These are phyloP conservation scores for Serendipita sp. DNA, from an alignment of 768 basidiomycete genomes.

Conservation along the genomic window DNA sequence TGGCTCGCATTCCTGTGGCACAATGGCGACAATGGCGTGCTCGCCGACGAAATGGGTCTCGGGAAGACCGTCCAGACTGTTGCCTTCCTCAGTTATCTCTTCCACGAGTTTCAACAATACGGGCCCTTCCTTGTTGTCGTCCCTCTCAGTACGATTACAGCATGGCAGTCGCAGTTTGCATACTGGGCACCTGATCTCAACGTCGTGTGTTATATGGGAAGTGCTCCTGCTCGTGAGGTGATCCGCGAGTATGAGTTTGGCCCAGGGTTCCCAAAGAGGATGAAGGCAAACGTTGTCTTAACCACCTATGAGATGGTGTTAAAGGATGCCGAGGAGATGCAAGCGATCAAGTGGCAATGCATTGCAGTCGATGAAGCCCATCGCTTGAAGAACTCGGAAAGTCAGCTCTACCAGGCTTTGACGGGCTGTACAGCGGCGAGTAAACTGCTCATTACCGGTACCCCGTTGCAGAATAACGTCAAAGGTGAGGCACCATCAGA, in stretches of 20 bases:
- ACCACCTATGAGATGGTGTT: conserved; percentile 95
- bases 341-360: conserved; percentile 93
- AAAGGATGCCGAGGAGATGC: conserved; percentile 76
- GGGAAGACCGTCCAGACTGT: conserved; percentile 99
- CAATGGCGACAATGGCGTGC: conserved; percentile 86
- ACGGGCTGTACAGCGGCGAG: conserved; percentile 77
- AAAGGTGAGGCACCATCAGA: conserved; percentile 44
- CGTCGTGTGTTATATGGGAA: conserved; percentile 93
- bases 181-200: conserved; percentile 95
- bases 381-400: conserved; percentile 94
- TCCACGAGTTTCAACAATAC: conserved; percentile 81
- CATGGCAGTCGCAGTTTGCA: conserved; percentile 92
- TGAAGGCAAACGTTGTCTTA: conserved; percentile 93
- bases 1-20: conserved; percentile 98
- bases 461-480: conserved; percentile 96
- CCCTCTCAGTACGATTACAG: conserved; percentile 92
- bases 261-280: conserved; percentile 30
- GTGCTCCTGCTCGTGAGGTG: conserved; percentile 69
- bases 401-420: conserved; percentile 90
- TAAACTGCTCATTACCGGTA: conserved; percentile 94
- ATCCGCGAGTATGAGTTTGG: conserved; percentile 92
- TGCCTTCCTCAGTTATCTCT: conserved; percentile 85
- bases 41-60: conserved; percentile 99
- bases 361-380: conserved; percentile 98
- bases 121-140: conserved; percentile 97